Base-by-base conservation (phyloP, 116 monocot species). In the Dioscorea cayenensis region DNA sequence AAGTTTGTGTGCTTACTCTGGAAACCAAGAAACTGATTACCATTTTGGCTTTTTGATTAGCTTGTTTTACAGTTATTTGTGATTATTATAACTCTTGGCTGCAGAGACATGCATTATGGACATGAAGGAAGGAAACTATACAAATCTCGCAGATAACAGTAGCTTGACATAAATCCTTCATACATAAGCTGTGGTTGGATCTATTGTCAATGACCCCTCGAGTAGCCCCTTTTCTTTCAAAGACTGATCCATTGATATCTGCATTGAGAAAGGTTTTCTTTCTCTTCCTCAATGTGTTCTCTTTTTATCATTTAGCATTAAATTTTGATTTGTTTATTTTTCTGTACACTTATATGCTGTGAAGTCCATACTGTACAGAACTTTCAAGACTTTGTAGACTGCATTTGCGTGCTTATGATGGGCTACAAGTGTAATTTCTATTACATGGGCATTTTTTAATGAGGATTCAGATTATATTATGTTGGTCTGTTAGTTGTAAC, bases 51-150 rank as follows among this genome's bases (percentile, higher is more conserved):
- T 20, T 62, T 50, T 22, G 25, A 63, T 27, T 63, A 27, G 6
- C 63, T 27, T 22, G 27, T 23, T n/a, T 55, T 43, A 43, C 16
- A 55, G 43, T 43, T 43, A 43, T 43, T 43, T 43, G 43, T 9
- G 8, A 12, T 12, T 43, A 7, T 43, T 73, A 51, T 22, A 19
- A 74, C 14, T 32, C 14, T 59, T 52, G 37, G 7, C 69, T 91
- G 72, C 89, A 99, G 99, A 91, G 83, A 21, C 94, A 99, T 77
- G 86, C 94, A n/a, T 66, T 99, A 99, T 85, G 94, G 99, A 60
- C 79, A 83, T 23, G 73, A 82, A 73, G 89, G 89, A 64, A 91
- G 74, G 81, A 84, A 87, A n/a, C n/a, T 1, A 85, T 91, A 32
- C 59, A 94, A 63, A 85, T 99, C 70, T 94, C 84, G 86, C 87